These are phyloP conservation scores for Mortierella claussenii DNA, from an alignment of 192 early-diverging fungal species.

Conservation along the genomic window DNA sequence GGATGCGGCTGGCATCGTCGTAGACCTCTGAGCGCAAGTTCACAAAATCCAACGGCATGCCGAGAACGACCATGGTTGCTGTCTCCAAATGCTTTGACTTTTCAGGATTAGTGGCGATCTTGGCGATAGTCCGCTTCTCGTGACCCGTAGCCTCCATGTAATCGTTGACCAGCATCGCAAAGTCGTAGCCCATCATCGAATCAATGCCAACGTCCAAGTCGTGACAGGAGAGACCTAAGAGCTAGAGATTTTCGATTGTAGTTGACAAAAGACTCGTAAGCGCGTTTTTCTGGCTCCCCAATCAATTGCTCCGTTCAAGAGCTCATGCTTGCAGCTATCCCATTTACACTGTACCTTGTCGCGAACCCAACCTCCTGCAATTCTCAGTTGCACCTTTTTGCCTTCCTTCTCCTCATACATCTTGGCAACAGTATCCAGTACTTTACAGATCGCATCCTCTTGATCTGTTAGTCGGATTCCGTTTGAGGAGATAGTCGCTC, in stretches of 20 bases:
- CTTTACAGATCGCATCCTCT: constrained; percentile 75
- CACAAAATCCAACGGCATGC: constrained; percentile 90
- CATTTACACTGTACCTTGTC: constrained; percentile 95
- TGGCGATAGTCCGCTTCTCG: constrained; percentile 68
- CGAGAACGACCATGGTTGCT: constrained; percentile 87
- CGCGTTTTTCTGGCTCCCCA: too few relatives aligned
- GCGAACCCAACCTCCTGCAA: constrained; percentile 99
- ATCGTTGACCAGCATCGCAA: constrained; percentile 79
- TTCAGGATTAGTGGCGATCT: constrained; percentile 93
- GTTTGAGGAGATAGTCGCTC: constrained; percentile 14
- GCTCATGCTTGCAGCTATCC: too few relatives aligned
- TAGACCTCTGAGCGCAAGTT: constrained; percentile 95
- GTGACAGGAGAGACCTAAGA: constrained; percentile 85
- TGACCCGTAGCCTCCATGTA: constrained; percentile 61
- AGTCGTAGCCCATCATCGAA: constrained; percentile 92
- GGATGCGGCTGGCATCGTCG: constrained; percentile 82
- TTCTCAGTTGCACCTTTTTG: constrained; percentile 75
- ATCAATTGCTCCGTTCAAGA: too few relatives aligned
- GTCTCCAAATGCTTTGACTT: constrained; percentile 98
- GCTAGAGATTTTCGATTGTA: too few relatives aligned
- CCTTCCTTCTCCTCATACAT: constrained; percentile 56
- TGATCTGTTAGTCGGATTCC: constrained; percentile 63
- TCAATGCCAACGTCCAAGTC: constrained; percentile 97
- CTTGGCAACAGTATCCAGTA: constrained; percentile 71
- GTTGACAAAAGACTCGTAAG: too few relatives aligned